phyloP scores from a whole-genome alignment of 805 yeast genomes.

The Starmera pachycereana region DNA sequence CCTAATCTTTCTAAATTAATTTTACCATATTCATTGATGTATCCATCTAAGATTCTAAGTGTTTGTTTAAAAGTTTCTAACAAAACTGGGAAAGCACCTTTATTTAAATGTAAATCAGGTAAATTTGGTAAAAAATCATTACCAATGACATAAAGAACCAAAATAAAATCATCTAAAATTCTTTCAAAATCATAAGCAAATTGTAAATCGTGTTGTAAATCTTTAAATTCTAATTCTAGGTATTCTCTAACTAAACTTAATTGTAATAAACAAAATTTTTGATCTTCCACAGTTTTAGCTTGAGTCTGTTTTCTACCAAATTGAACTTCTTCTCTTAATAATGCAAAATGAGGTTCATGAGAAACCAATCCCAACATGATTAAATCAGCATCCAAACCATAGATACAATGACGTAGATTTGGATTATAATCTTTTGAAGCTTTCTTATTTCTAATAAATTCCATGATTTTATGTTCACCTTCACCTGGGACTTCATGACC shows the following conservation, averaged over 20 bases:
- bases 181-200: slow-evolving; percentile 80
- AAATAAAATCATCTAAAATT: slow-evolving; percentile 82
- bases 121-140: slow-evolving; percentile 96
- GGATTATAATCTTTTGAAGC: slow-evolving; percentile 66
- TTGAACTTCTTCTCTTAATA: slow-evolving; percentile 89
- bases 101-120: slow-evolving; percentile 87
- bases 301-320: slow-evolving; percentile 50
- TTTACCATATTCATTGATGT: slow-evolving; percentile 72
- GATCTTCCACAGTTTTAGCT: slow-evolving; percentile 51
- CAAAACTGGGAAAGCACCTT: slow-evolving; percentile 93
- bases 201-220: slow-evolving; percentile 48
- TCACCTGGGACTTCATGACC: slow-evolving; percentile 98
- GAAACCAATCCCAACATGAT: slow-evolving; percentile 86
- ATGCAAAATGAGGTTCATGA: slow-evolving; percentile 93
- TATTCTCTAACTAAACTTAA: slow-evolving; percentile 85
- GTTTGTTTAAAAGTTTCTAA: slow-evolving; percentile 82
- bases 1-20: slow-evolving; percentile 68
- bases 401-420: slow-evolving; percentile 84
- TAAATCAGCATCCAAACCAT: slow-evolving; percentile 93
- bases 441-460: slow-evolving; percentile 70
- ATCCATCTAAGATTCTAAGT: slow-evolving; percentile 66
- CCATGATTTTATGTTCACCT: slow-evolving; percentile 98
- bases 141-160: slow-evolving; percentile 91
- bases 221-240: slow-evolving; percentile 73
- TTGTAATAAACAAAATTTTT: slow-evolving; percentile 76